Percentiles rank a stretch among this genome's conserved stretches.
These are phyloP conservation scores for Gynochthodes officinalis DNA, from an alignment of 257 asterid species.

Conservation along the genomic window DNA sequence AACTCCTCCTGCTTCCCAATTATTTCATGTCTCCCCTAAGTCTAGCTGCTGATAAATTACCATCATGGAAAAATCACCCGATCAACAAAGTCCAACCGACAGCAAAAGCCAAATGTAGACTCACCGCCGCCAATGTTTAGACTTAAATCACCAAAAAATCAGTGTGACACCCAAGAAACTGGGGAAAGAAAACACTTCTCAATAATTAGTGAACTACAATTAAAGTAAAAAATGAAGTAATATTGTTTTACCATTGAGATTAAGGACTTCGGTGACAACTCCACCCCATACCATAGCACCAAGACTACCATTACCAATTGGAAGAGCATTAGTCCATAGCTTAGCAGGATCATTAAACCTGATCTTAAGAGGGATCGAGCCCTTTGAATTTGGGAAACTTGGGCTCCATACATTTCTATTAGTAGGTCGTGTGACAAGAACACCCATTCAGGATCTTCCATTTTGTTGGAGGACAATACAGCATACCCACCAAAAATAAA, in stretches of 20 bases:
- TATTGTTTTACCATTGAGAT: too few relatives aligned
- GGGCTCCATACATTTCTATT: conserved; percentile 61
- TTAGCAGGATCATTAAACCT: conserved; percentile 48
- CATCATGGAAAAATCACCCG: too few relatives aligned
- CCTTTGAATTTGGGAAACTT: too few relatives aligned
- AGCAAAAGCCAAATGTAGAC: neutral
- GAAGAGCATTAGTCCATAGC: conserved; percentile 84
- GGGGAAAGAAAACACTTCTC: neutral
- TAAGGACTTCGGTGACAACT: conserved; percentile 35
- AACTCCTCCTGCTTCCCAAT: neutral
- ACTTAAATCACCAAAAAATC: neutral
- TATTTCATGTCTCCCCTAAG: neutral
- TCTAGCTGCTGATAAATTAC: too few relatives aligned
- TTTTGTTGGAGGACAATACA: neutral
- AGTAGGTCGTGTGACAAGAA: conserved; percentile 14
- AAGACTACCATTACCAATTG: conserved; percentile 81
- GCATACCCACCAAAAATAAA: neutral
- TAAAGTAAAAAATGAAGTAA: conserved; percentile 10
- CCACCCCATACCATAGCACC: conserved; percentile 87
- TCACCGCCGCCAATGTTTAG: neutral
- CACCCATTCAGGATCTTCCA: conserved; percentile 24
- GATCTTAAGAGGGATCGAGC: too few relatives aligned
- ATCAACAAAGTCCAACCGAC: neutral
- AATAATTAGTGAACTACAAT: too few relatives aligned
- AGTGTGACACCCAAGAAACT: neutral